Conservation (phyloP, 1,139 yeast genomes). For the Candida buenavistaensis region DNA sequence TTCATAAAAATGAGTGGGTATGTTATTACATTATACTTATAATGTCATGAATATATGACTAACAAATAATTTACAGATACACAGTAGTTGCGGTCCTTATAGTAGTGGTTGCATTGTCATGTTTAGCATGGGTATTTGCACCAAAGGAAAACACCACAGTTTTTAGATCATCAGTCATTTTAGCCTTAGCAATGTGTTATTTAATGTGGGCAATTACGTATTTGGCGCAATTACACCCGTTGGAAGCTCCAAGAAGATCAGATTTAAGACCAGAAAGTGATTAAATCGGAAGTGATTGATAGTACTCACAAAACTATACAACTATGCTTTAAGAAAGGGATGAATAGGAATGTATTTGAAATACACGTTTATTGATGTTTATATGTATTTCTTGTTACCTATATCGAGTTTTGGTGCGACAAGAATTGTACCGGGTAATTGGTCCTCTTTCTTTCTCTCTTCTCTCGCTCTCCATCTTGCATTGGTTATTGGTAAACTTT, state of each 20-base stretch:
- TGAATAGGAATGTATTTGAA: no score
- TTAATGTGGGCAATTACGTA: conserved; percentile 96
- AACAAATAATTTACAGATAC: conserved; percentile 47
- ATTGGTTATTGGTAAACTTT: background rate
- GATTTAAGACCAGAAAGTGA: conserved; percentile 70
- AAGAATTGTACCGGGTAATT: background rate
- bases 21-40: conserved; percentile 10
- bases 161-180: conserved; percentile 86
- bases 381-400: no score
- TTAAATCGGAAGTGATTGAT: no score
- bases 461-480: background rate
- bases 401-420: no score
- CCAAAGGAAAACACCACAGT: conserved; percentile 67
- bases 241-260: conserved; percentile 76
- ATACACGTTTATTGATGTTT: no score
- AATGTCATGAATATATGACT: conserved; percentile 10
- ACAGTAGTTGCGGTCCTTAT: conserved; percentile 69
- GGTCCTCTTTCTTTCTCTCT: background rate
- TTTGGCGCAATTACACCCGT: conserved; percentile 76
- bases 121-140: conserved; percentile 63
- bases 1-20: conserved; percentile 26
- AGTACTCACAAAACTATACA: no score
- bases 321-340: no score
- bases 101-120: conserved; percentile 58
- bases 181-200: conserved; percentile 84